Base-by-base conservation (phyloP, 2,329 filamentous ascomycete genomes). In the Fusarium begoniae region DNA sequence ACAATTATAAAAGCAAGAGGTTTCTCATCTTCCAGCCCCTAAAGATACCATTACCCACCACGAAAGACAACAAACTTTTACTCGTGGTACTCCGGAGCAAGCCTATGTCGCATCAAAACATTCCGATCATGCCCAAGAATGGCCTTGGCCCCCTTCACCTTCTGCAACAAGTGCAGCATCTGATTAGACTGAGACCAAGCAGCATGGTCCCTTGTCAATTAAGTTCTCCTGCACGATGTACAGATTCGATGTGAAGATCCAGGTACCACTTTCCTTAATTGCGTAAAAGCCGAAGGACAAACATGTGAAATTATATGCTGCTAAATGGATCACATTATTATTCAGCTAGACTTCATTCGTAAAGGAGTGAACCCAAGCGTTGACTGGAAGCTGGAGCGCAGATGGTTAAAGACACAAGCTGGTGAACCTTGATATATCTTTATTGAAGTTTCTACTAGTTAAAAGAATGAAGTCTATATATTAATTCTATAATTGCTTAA, bases 301-400 rank as follows among this genome's bases (percentile, higher is more conserved):
- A 30, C 2, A 30, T 30, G 11, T 30, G 30, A 30, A 12, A 30
- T 12, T 4, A 30, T 30, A 30, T 30, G 30, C 2, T 30, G 11
- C 30, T 14, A 1, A 32, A 2, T 32, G 14, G 12, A 32, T 14
- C 30, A 32, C 12, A 12, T 32, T 32, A 32, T 32, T 32, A 32
- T 2, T 6, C 6, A 35, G 32, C 32, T 15, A 0, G 14, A 35
- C 14, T 35, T 1, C 1, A 1, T 35, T 17, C 15, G 14, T 35
- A 1, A 1, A 15, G 0, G 1, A 9, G 1, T 15, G 14, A 35
- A 15, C 32, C 7, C 7, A 35, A 35, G 32, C 7, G 8, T 35
- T 1, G 3, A 15, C 32, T 35, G 3, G 32, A 35, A 35, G 2
- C 32, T 35, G 0, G 6, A 41, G 20, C 9, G 1, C 40, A 2